Conservation (phyloP, 2,329 filamentous ascomycete genomes). For the Cladophialophora carrionii region DNA sequence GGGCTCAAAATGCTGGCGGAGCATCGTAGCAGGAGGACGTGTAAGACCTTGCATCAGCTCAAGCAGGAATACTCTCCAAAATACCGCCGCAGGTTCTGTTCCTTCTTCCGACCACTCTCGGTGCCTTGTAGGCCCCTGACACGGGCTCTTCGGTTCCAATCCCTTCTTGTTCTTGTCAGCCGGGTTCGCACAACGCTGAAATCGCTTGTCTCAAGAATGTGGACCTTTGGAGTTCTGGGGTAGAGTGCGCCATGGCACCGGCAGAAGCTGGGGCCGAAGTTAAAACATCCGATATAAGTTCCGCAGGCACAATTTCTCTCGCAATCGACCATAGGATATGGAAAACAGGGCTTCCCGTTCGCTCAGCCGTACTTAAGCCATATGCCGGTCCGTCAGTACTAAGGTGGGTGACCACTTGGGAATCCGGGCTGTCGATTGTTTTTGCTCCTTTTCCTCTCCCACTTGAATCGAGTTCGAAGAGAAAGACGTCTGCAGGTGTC, state of each 20-base stretch:
- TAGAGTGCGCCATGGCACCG: no score
- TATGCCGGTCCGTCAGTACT: constrained; percentile 7
- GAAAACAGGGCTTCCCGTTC: constrained; percentile 16
- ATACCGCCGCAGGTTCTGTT: no score
- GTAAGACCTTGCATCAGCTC: not conserved
- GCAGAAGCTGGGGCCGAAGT: not conserved
- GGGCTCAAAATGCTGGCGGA: not conserved
- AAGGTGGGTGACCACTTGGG: constrained; percentile 6
- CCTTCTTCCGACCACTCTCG: no score
- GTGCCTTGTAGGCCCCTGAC: no score
- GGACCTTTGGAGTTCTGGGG: no score
- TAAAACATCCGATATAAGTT: not conserved
- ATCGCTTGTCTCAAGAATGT: no score
- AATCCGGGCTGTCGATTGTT: constrained; percentile 12
- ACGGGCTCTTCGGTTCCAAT: no score
- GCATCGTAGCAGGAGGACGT: not conserved
- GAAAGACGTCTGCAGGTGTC: not conserved
- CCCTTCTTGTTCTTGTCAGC: no score
- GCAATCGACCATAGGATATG: constrained; percentile 14
- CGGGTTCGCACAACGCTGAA: no score
- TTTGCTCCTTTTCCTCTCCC: not conserved
- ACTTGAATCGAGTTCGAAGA: no score
- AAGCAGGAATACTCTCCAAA: no score
- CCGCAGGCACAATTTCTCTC: not conserved
- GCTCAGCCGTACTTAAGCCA: constrained; percentile 17